These are phyloP conservation scores for Rhizoctonia solani DNA, from an alignment of 1,284 basidiomycete genomes.

Conservation along the genomic window DNA sequence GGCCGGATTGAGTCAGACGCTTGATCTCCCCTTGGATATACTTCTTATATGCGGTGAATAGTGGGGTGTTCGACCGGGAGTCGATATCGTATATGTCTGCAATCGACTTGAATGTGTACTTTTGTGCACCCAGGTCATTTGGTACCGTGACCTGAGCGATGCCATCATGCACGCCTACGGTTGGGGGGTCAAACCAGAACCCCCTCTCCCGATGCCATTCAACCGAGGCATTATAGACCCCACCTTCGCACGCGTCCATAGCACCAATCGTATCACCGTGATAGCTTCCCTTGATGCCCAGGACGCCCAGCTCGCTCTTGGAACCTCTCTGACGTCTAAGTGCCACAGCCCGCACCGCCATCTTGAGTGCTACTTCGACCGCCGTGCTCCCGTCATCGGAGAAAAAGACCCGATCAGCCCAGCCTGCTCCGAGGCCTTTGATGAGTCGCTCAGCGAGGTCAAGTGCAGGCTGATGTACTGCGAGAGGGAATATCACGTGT, in stretches of 20 bases:
- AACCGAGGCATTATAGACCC: slow-evolving; percentile 81
- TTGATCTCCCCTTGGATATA: slow-evolving; percentile 64
- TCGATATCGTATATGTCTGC: slow-evolving; percentile 74
- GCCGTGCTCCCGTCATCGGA: slow-evolving; percentile 95
- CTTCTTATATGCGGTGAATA: slow-evolving; percentile 67
- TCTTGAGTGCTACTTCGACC: slow-evolving; percentile 96
- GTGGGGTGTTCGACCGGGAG: slow-evolving; percentile 59
- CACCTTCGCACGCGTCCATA: slow-evolving; percentile 91
- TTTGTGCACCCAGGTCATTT: not conserved
- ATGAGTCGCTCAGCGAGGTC: slow-evolving; percentile 72
- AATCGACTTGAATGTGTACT: slow-evolving; percentile 53
- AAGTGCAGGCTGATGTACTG: slow-evolving; percentile 84
- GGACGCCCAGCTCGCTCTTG: slow-evolving; percentile 63
- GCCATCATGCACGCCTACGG: slow-evolving; percentile 69
- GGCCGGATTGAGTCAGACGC: slow-evolving; percentile 50
- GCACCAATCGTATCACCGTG: slow-evolving; percentile 98
- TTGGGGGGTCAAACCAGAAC: slow-evolving; percentile 91
- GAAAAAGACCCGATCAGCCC: slow-evolving; percentile 92
- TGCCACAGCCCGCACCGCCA: slow-evolving; percentile 83
- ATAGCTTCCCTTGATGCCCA: slow-evolving; percentile 92
- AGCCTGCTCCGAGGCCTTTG: slow-evolving; percentile 77
- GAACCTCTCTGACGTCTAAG: slow-evolving; percentile 49
- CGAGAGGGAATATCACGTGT: slow-evolving; percentile 94
- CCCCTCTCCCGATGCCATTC: slow-evolving; percentile 96
- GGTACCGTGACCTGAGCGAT: slow-evolving; percentile 64